These are phyloP conservation scores for Brettanomyces bruxellensis DNA, from an alignment of 805 yeast genomes.

Conservation along the genomic window DNA sequence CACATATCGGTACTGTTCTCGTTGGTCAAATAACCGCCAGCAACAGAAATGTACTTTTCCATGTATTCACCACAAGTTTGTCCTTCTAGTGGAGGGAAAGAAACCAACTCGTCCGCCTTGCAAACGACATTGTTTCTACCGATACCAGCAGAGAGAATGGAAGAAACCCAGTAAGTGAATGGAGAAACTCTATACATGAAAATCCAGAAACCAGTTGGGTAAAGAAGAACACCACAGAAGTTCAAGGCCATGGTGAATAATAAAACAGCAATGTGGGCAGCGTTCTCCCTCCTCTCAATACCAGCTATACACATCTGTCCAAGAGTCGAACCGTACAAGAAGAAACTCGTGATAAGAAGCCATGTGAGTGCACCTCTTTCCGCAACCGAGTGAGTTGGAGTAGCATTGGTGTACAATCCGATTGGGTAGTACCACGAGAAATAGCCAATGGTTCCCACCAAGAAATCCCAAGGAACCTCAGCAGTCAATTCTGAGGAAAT, in stretches of 20 bases:
- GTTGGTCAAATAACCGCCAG: conserved; percentile 42
- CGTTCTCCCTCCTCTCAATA: conserved; percentile 49
- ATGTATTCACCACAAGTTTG: conserved; percentile 51
- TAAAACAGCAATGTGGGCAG: conserved; percentile 50
- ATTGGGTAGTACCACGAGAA: conserved; percentile 68
- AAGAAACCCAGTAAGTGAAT: conserved; percentile 54
- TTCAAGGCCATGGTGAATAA: conserved; percentile 54
- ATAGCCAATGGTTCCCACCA: conserved; percentile 55
- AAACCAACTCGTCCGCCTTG: conserved; percentile 36
- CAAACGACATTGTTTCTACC: conserved; percentile 43
- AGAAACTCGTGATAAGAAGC: conserved; percentile 36
- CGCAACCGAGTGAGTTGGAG: conserved; percentile 32
- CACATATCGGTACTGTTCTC: conserved; percentile 43
- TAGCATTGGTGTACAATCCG: conserved; percentile 55
- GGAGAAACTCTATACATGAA: conserved; percentile 74
- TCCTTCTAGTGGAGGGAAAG: conserved; percentile 44
- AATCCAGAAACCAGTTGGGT: conserved; percentile 61
- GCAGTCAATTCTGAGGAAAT: conserved; percentile 52
- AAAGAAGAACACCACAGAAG: conserved; percentile 72
- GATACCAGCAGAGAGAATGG: conserved; percentile 45
- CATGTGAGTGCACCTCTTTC: conserved; percentile 49
- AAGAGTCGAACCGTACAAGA: conserved; percentile 45
- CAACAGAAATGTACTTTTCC: conserved; percentile 24
- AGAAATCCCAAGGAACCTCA: conserved; percentile 57
- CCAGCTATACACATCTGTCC: conserved; percentile 55